Base-by-base conservation (phyloP, 192 early-diverging fungal genomes). In the Umbelopsis sp. region DNA sequence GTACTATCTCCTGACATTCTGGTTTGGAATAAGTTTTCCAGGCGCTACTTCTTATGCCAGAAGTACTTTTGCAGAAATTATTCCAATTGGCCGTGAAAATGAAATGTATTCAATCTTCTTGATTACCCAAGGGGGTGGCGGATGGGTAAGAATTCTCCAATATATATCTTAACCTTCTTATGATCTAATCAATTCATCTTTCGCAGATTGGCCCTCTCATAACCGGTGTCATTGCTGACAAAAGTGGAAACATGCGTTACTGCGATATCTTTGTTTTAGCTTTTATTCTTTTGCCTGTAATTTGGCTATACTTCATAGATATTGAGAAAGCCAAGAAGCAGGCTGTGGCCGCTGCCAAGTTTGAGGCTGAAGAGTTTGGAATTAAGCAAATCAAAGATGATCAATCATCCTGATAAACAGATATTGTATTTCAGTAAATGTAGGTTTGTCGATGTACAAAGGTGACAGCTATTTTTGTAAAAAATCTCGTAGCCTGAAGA, bases 251-350 rank as follows among this genome's bases (percentile, higher is more conserved):
- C 30, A 70, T 85, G 33, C 65, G 87, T 9, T 71, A 74, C 48
- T 80, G 83, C 7, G 84, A 83, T 67, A 74, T 67, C 69, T 90
- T 85, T 67, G 75, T 85, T 9, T 41, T 87, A 21, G 78, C 68
- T 15, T 55, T 81, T 15, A 74, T 90, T 12, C 27, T 78, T 13
- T 55, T 81, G 1, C 82, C 85, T 2, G 78, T 80, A 2, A 21
- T 69, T 1, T 12, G 89, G 11, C 75, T 88, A 27, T 67, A 70
- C 51, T 71, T 55, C 4, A 67, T 87, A 1, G 76, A 90, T 55
- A 70, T 81, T 37, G 71, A 81, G 68, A 87, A 86, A 70, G 88
- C 85, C 22, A 84, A 82, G 66, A 49, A 75, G 16, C 82, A 87
- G 44, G 85, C 81, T 27, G 25, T 55, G 52, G 22, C 12, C 9